Conservation (phyloP, 495 filamentous ascomycete species). For the Xylaria castorea region DNA sequence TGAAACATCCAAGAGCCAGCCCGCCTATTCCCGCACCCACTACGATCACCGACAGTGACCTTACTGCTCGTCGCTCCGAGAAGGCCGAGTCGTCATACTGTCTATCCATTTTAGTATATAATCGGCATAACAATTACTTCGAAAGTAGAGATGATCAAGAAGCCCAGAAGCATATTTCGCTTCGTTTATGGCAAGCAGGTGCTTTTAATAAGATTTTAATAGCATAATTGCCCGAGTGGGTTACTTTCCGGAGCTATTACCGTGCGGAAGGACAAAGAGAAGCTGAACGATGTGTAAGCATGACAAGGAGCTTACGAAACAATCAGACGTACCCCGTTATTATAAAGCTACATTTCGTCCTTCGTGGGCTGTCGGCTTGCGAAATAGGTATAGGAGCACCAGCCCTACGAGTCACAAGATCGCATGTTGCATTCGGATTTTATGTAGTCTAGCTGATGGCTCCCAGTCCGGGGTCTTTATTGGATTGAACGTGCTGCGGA, state of each 20-base stretch:
- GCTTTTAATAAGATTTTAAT: background rate
- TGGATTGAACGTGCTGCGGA: background rate
- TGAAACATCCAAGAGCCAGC: slow-evolving; percentile 22
- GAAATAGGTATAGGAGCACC: background rate
- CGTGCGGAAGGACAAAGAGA: background rate
- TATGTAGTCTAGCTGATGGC: background rate
- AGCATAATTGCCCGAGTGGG: background rate
- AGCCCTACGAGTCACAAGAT: background rate
- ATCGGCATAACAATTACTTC: background rate
- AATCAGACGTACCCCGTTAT: background rate
- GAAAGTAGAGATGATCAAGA: background rate
- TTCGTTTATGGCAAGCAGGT: background rate
- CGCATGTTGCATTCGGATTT: background rate
- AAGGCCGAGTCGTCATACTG: slow-evolving; percentile 9
- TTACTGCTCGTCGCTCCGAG: slow-evolving; percentile 22
- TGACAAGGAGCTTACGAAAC: background rate
- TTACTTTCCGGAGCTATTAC: background rate
- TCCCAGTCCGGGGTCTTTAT: background rate
- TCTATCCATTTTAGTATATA: slow-evolving; percentile 5
- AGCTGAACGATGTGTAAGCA: background rate
- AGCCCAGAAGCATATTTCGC: background rate
- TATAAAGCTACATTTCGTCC: background rate
- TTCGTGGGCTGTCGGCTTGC: background rate
- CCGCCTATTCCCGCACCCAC: slow-evolving; percentile 33
- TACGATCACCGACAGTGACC: slow-evolving; percentile 27